Percentiles rank a stretch among this genome's conserved stretches.
Evolutionary conservation across 2,329 filamentous ascomycete genomes (phyloP).

Genomic region (Sporothrix dimorphospora): DNA sequence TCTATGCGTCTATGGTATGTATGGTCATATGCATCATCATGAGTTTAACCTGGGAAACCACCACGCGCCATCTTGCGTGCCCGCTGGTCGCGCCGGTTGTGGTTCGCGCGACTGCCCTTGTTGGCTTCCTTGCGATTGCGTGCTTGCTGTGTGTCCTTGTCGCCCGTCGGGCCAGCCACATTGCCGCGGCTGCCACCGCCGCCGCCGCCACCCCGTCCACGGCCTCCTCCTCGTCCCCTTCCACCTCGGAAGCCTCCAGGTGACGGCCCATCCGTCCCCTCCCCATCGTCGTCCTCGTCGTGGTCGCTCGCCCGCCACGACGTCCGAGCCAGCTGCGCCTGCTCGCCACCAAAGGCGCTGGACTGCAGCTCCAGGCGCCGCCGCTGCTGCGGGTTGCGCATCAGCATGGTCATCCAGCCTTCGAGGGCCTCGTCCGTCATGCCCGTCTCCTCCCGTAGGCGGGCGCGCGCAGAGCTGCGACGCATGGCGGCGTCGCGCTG

Average conservation of each 20-base stretch:
- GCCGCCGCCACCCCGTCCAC: conserved; percentile 53
- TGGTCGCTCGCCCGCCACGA: conserved; percentile 62
- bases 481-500: conserved; percentile 71
- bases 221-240: conserved; percentile 32
- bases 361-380: conserved; percentile 70
- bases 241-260: neutral
- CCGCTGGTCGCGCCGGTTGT: conserved; percentile 75
- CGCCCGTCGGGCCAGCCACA: conserved; percentile 66
- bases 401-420: conserved; percentile 89
- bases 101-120: conserved; percentile 81
- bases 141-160: conserved; percentile 72
- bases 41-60: conserved; percentile 40
- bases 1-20: neutral
- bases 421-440: conserved; percentile 95
- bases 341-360: conserved; percentile 69
- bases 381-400: conserved; percentile 69
- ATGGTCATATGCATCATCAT: neutral
- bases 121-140: conserved; percentile 78
- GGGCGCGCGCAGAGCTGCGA: conserved; percentile 62
- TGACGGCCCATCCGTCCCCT: neutral
- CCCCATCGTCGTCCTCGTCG: conserved; percentile 56
- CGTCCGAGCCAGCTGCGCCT: conserved; percentile 66
- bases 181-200: conserved; percentile 56
- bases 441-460: conserved; percentile 73
- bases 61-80: conserved; percentile 67